Percentiles rank a stretch among this genome's conserved stretches.
These are phyloP conservation scores for Syzygium oleosum DNA, from an alignment of 345 rosid genomes.

Conservation along the genomic window DNA sequence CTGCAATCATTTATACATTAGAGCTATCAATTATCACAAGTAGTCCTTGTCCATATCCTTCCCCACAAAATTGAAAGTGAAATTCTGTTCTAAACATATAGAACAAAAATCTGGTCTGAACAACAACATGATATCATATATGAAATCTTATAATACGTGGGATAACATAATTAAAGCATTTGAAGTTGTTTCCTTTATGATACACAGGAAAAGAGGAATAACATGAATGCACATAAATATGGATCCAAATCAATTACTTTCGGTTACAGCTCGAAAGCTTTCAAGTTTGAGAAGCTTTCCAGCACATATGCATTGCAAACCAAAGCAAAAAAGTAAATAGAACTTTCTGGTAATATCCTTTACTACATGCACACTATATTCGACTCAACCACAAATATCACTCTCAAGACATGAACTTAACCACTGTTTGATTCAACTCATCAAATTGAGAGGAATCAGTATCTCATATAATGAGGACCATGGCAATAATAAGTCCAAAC, in stretches of 20 bases:
- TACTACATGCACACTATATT: not conserved
- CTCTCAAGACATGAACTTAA: not conserved
- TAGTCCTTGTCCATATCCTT: not conserved
- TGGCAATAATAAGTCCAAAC: not conserved
- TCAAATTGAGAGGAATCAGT: not conserved
- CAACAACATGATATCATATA: not conserved
- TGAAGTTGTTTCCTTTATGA: not conserved
- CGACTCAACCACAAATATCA: not conserved
- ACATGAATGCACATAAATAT: not conserved
- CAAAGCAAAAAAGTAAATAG: not conserved
- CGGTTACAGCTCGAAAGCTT: not conserved
- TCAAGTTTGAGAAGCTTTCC: not conserved
- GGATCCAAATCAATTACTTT: not conserved
- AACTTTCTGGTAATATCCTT: not conserved
- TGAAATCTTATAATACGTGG: not conserved
- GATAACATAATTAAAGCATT: not conserved
- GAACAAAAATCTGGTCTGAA: not conserved
- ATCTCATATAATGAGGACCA: not conserved
- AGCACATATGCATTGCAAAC: not conserved
- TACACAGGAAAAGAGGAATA: not conserved
- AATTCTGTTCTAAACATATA: not conserved
- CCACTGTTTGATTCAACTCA: not conserved
- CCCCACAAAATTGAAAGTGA: not conserved
- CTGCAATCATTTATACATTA: not conserved
- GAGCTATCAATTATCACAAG: not conserved